phyloP scores from a whole-genome alignment of 768 basidiomycete genomes.

The Chiua virens region DNA sequence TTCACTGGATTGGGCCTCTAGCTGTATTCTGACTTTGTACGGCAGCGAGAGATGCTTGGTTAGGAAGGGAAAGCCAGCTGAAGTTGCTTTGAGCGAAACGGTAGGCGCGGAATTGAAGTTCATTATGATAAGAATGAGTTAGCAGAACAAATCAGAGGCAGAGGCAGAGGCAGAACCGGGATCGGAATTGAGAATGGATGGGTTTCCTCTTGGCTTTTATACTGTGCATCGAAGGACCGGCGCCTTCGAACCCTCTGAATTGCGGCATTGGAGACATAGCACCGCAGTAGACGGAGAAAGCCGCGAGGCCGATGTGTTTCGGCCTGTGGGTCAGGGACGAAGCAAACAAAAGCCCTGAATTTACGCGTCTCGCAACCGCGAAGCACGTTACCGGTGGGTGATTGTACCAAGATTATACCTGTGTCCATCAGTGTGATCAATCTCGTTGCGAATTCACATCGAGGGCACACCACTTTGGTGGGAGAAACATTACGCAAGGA shows the following conservation, averaged over 20 bases:
- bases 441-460: neutral
- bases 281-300: conserved; percentile 12
- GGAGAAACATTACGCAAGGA: conserved; percentile 17
- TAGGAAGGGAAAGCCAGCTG: conserved; percentile 38
- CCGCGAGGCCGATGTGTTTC: conserved; percentile 11
- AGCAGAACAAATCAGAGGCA: neutral
- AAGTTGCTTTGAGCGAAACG: conserved; percentile 35
- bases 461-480: conserved; percentile 11
- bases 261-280: conserved; percentile 3
- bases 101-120: conserved; percentile 29
- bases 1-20: conserved; percentile 33
- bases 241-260: conserved; percentile 2
- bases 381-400: conserved; percentile 7
- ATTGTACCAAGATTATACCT: conserved; percentile 7
- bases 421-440: conserved; percentile 1
- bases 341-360: conserved; percentile 18
- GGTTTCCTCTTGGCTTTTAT: conserved; percentile 18
- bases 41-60: conserved; percentile 37
- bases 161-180: neutral
- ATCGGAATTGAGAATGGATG: neutral
- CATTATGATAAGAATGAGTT: conserved; percentile 12
- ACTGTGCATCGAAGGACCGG: conserved; percentile 8
- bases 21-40: conserved; percentile 27
- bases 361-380: conserved; percentile 15
- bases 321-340: conserved; percentile 18